These are phyloP conservation scores for Ophiostoma himal-ulmi DNA, from an alignment of 2,329 filamentous ascomycete genomes.

Conservation along the genomic window DNA sequence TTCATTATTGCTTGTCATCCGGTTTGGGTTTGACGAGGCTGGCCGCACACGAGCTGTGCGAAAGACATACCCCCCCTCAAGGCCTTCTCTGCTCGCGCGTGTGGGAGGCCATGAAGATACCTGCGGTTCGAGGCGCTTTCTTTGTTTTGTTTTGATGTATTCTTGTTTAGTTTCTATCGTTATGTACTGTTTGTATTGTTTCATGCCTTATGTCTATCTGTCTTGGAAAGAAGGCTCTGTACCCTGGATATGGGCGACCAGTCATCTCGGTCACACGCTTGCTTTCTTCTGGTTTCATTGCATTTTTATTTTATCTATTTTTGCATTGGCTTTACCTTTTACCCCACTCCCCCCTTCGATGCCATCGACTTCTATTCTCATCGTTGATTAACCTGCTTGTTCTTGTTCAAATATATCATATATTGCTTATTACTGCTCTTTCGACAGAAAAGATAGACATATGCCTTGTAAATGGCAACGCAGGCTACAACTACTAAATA, in stretches of 20 bases:
- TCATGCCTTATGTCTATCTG: not conserved
- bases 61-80: conserved; percentile 5
- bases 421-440: not conserved
- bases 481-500: not conserved
- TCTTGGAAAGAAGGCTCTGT: not conserved
- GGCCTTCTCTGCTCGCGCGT: not conserved
- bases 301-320: not conserved
- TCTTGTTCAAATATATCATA: not conserved
- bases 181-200: not conserved
- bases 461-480: not conserved
- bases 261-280: not conserved
- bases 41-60: conserved; percentile 7
- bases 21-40: conserved; percentile 10
- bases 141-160: conserved; percentile 7
- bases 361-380: not conserved
- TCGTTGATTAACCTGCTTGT: not conserved
- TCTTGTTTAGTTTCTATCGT: not conserved
- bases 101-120: conserved; percentile 2
- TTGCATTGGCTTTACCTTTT: not conserved
- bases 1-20: not conserved
- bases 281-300: not conserved
- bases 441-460: not conserved
- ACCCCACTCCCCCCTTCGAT: not conserved
- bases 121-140: conserved; percentile 7
- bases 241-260: not conserved